Percentiles rank a stretch among this genome's conserved stretches.
These are phyloP conservation scores for Pseudonitzschia multiseries DNA, from an alignment of 108 stramenopile species.

Conservation along the genomic window DNA sequence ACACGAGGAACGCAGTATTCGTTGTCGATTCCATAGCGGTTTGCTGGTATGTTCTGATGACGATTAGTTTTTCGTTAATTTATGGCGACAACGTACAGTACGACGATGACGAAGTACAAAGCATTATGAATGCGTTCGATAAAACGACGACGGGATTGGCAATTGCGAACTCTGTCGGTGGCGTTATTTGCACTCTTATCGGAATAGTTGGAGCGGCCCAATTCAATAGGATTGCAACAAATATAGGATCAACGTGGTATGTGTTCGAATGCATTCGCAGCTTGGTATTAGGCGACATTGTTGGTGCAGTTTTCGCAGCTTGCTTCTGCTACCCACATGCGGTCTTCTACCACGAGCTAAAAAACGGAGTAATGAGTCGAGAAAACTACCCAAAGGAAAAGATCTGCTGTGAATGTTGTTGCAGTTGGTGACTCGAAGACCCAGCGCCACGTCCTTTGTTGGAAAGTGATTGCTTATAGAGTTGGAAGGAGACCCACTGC, in stretches of 20 bases:
- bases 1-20: slow-evolving; percentile 47
- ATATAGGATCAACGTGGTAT: slow-evolving; percentile 22
- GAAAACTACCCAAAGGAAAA: slow-evolving; percentile 36
- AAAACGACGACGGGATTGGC: neutral
- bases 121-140: slow-evolving; percentile 10
- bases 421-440: neutral
- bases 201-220: slow-evolving; percentile 26
- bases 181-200: slow-evolving; percentile 14
- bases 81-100: neutral
- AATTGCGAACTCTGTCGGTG: slow-evolving; percentile 4
- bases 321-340: slow-evolving; percentile 39
- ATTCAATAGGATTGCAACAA: slow-evolving; percentile 12
- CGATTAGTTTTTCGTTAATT: slow-evolving; percentile 9
- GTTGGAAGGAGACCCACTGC: neutral
- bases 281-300: slow-evolving; percentile 3
- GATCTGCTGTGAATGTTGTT: slow-evolving; percentile 34
- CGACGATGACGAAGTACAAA: slow-evolving; percentile 31
- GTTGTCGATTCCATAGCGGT: slow-evolving; percentile 39
- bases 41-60: slow-evolving; percentile 15
- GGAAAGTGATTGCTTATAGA: neutral
- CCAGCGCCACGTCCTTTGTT: neutral
- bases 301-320: slow-evolving; percentile 19
- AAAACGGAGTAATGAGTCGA: slow-evolving; percentile 35
- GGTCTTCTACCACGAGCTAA: slow-evolving; percentile 37
- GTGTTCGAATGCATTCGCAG: neutral